phyloP scores from a whole-genome alignment of 192 early-diverging fungal genomes.

The Linnemannia elongata region DNA sequence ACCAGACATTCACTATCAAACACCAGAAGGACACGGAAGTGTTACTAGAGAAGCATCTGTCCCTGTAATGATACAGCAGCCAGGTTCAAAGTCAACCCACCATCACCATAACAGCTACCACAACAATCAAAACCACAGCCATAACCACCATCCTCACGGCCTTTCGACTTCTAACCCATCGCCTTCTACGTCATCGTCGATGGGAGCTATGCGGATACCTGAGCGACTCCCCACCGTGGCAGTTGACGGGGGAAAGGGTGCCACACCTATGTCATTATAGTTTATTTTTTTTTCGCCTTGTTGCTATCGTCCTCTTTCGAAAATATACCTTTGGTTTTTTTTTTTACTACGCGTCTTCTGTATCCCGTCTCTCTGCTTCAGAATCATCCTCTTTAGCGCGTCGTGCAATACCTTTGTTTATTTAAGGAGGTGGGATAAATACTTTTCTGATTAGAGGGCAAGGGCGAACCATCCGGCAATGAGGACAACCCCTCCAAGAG shows the following conservation, averaged over 20 bases:
- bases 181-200: constrained; percentile 14
- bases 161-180: constrained; percentile 26
- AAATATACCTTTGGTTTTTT: not conserved
- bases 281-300: not conserved
- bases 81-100: not conserved
- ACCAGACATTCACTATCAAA: constrained; percentile 8
- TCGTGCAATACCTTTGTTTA: not conserved
- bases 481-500: constrained; percentile 69
- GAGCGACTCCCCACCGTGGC: constrained; percentile 31
- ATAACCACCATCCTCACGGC: not conserved
- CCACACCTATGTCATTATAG: constrained; percentile 38
- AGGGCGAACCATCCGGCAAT: constrained; percentile 70
- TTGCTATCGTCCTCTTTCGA: too few species aligned
- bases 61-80: constrained; percentile 37
- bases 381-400: not conserved
- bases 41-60: constrained; percentile 27
- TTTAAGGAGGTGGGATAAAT: not conserved
- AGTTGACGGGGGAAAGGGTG: constrained; percentile 41
- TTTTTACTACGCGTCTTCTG: too few species aligned
- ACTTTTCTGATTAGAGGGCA: not conserved
- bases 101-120: not conserved
- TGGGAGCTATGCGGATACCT: constrained; percentile 39
- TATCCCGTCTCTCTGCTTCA: not conserved
- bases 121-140: too few species aligned
- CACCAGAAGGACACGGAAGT: constrained; percentile 4